A percentile compares a stretch with the other conserved stretches of the same genome.
Evolutionary conservation across 176 grass and related monocot genomes (phyloP).

Genomic region (Carex cristatella): DNA sequence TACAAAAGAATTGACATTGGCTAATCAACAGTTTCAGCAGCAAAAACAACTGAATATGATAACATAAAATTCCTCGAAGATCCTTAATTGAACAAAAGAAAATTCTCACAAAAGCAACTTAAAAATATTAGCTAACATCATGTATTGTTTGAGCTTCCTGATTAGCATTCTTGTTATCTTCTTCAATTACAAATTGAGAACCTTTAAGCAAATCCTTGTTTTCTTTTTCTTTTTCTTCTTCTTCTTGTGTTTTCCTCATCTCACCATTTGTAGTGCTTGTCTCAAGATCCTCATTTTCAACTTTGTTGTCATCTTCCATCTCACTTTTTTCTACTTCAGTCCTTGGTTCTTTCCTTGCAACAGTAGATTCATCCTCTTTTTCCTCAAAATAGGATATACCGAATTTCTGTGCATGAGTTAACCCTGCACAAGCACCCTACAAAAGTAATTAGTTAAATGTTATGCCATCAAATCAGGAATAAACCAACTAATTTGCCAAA

Average conservation of each 20-base stretch:
- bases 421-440: slow-evolving; percentile 72
- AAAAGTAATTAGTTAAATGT: slow-evolving; percentile 17
- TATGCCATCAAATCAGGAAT: background rate
- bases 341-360: background rate
- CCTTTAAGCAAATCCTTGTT: background rate
- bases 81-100: background rate
- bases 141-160: slow-evolving; percentile 20
- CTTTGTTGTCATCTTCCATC: slow-evolving; percentile 10
- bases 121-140: slow-evolving; percentile 29
- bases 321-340: slow-evolving; percentile 27
- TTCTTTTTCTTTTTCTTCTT: background rate
- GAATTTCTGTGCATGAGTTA: slow-evolving; percentile 78
- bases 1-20: background rate
- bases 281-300: slow-evolving; percentile 27
- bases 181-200: slow-evolving; percentile 25
- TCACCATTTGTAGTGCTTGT: background rate
- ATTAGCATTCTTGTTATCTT: slow-evolving; percentile 32
- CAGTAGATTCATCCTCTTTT: slow-evolving; percentile 24
- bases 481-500: slow-evolving; percentile 15
- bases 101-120: background rate
- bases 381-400: slow-evolving; percentile 54
- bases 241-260: background rate
- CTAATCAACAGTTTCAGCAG: background rate
- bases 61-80: background rate
- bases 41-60: background rate